Percentiles rank a stretch among this genome's conserved stretches.
phyloP scores from a whole-genome alignment of 192 early-diverging fungal species.

The Pilobolus umbonatus region DNA sequence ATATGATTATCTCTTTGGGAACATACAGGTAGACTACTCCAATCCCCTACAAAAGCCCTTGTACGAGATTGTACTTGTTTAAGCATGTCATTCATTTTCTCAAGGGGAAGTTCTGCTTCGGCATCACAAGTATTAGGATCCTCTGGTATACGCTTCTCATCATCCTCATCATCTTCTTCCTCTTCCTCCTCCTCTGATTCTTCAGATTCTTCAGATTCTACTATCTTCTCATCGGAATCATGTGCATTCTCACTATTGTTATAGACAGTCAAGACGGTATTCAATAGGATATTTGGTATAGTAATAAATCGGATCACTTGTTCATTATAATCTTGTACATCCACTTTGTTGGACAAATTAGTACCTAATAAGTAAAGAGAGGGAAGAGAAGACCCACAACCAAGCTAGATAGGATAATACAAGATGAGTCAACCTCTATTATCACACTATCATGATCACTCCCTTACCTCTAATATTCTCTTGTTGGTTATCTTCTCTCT shows the following conservation, averaged over 20 bases:
- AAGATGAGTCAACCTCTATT: background rate
- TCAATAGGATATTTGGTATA: conserved; percentile 85
- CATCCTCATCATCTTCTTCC: conserved; percentile 27
- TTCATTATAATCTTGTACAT: conserved; percentile 93
- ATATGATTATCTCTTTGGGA: background rate
- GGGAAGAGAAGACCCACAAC: conserved; percentile 86
- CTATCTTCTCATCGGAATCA: conserved; percentile 16
- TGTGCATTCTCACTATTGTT: conserved; percentile 12
- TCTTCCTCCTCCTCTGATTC: conserved; percentile 20
- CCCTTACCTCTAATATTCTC: conserved; percentile 49
- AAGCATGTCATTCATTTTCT: conserved; percentile 26
- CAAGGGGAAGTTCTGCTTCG: conserved; percentile 38
- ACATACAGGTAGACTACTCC: conserved; percentile 45
- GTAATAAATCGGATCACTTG: conserved; percentile 85
- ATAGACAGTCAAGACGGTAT: conserved; percentile 52
- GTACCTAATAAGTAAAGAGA: conserved; percentile 69
- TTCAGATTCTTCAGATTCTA: conserved; percentile 27
- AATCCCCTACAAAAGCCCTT: conserved; percentile 64
- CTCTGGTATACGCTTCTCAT: conserved; percentile 31
- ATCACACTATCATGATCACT: background rate
- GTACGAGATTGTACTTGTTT: conserved; percentile 35
- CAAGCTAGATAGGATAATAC: conserved; percentile 53
- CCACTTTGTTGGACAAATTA: conserved; percentile 46
- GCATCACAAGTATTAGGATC: conserved; percentile 31
- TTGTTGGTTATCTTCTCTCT: conserved; percentile 33